phyloP scores from a whole-genome alignment of 2,329 filamentous ascomycete species.

The Corinectria fuckeliana region DNA sequence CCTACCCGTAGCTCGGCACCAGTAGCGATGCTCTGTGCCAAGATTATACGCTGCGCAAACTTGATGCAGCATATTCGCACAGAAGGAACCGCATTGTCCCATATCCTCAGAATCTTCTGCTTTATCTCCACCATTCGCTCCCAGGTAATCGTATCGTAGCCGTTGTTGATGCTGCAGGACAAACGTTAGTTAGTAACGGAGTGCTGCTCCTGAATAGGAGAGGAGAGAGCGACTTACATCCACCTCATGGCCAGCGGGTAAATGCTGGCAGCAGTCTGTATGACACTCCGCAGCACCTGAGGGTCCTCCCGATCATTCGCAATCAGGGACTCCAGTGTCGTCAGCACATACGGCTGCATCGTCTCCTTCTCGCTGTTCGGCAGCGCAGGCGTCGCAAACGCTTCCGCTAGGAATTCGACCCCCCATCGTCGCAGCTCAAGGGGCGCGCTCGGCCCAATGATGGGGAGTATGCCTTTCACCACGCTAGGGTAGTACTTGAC shows the following conservation, averaged over 20 bases:
- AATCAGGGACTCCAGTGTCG: conserved; percentile 74
- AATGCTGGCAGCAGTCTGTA: conserved; percentile 89
- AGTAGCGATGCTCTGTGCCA: conserved; percentile 86
- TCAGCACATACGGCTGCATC: conserved; percentile 77
- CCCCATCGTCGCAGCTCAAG: conserved; percentile 94
- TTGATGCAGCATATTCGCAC: conserved; percentile 96
- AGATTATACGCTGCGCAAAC: conserved; percentile 90
- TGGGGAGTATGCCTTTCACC: conserved; percentile 89
- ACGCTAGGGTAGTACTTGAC: conserved; percentile 90
- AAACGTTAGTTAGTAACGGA: conserved; percentile 39
- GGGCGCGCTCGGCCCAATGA: conserved; percentile 76
- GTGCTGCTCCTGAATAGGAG: conserved; percentile 14
- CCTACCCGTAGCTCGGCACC: conserved; percentile 81
- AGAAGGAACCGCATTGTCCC: conserved; percentile 79
- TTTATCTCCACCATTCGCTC: conserved; percentile 89
- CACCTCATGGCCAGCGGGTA: conserved; percentile 92
- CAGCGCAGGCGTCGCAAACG: conserved; percentile 90
- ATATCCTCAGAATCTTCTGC: conserved; percentile 83
- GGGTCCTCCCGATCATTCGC: conserved; percentile 78
- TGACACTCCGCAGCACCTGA: conserved; percentile 81
- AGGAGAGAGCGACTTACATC: conserved; percentile 74
- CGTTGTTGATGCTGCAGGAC: conserved; percentile 77
- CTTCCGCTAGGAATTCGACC: conserved; percentile 92
- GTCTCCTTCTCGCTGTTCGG: conserved; percentile 79
- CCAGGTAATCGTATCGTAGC: conserved; percentile 83